Percentiles rank a stretch among this genome's conserved stretches.
phyloP scores from a whole-genome alignment of 768 basidiomycete genomes.

The Amanita fuliginea region DNA sequence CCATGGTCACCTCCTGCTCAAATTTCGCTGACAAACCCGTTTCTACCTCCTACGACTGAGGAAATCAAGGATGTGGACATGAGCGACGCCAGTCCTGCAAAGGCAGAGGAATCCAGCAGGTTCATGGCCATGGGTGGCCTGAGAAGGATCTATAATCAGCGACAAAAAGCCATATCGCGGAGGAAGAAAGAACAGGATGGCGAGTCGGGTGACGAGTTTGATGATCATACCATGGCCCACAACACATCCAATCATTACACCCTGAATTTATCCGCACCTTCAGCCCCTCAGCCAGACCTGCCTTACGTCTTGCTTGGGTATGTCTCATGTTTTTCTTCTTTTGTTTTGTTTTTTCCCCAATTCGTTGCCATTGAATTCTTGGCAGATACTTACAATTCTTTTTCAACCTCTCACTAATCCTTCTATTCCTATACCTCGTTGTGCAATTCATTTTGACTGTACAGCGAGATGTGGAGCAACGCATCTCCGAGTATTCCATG shows the following conservation, averaged over 20 bases:
- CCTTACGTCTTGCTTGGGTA: slow-evolving; percentile 86
- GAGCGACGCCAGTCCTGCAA: slow-evolving; percentile 58
- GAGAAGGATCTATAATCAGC: slow-evolving; percentile 51
- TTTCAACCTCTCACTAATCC: slow-evolving; percentile 79
- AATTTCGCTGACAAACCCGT: slow-evolving; percentile 49
- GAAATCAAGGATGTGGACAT: slow-evolving; percentile 68
- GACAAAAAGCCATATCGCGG: slow-evolving; percentile 33
- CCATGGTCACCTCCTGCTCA: slow-evolving; percentile 59
- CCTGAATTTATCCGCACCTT: slow-evolving; percentile 61
- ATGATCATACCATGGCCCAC: slow-evolving; percentile 34
- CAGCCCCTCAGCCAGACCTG: slow-evolving; percentile 44
- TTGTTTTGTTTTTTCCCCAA: neutral
- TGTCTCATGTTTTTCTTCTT: slow-evolving; percentile 17
- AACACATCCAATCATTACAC: slow-evolving; percentile 76
- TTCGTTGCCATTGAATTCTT: slow-evolving; percentile 8
- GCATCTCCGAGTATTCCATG: slow-evolving; percentile 81
- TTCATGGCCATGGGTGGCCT: slow-evolving; percentile 55
- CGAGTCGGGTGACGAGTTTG: slow-evolving; percentile 29
- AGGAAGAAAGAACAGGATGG: slow-evolving; percentile 18
- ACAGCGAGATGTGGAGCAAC: slow-evolving; percentile 80
- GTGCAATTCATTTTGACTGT: slow-evolving; percentile 85
- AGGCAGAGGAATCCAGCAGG: slow-evolving; percentile 29
- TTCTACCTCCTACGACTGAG: slow-evolving; percentile 24
- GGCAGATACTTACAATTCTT: slow-evolving; percentile 85
- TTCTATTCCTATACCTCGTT: slow-evolving; percentile 76